Percentiles rank a stretch among this genome's conserved stretches.
phyloP scores from a whole-genome alignment of 1,284 basidiomycete species.

The Puccinia hordei region DNA sequence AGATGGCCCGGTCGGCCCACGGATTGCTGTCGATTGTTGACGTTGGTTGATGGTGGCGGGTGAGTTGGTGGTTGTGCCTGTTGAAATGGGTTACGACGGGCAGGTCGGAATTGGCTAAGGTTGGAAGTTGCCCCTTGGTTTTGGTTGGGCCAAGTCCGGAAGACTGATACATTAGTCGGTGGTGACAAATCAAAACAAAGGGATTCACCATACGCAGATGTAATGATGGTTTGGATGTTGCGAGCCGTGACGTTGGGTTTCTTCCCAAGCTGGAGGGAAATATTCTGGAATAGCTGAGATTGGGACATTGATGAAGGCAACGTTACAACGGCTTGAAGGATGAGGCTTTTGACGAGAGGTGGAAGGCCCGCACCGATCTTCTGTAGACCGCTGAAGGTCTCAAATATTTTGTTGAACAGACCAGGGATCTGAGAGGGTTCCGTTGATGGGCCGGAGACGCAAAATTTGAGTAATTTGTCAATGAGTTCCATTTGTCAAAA shows the following conservation, averaged over 20 bases:
- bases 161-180: background rate
- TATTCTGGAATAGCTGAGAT: slow-evolving; percentile 16
- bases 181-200: background rate
- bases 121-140: background rate
- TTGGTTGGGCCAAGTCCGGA: background rate
- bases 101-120: background rate
- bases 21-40: background rate
- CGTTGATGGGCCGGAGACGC: background rate
- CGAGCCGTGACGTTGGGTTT: background rate
- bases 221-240: slow-evolving; percentile 1
- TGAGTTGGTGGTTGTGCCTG: background rate
- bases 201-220: background rate
- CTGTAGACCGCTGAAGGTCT: background rate
- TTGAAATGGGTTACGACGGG: background rate
- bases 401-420: slow-evolving; percentile 13
- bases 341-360: background rate
- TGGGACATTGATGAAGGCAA: background rate
- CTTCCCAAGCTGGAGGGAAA: background rate
- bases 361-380: background rate
- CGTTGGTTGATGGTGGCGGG: background rate
- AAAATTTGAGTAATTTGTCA: background rate
- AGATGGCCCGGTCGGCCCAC: background rate
- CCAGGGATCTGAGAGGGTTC: background rate
- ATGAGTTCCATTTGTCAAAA: slow-evolving; percentile 1
- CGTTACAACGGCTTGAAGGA: background rate